These are phyloP conservation scores for Trichomonascaceae sp. DNA, from an alignment of 1,139 yeast genomes.

Conservation along the genomic window DNA sequence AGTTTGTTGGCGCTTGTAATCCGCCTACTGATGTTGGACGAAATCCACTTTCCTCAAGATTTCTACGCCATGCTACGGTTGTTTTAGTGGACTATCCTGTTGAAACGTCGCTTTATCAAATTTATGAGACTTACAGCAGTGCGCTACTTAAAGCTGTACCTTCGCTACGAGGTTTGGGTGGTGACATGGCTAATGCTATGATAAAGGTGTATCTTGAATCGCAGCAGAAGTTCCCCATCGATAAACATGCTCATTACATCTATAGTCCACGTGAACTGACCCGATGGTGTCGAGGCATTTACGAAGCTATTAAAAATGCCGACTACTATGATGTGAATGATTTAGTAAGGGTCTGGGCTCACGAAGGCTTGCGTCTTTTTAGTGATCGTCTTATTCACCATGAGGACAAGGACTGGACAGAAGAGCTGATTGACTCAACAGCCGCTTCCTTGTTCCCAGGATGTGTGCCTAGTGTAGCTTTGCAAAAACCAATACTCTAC, in stretches of 20 bases:
- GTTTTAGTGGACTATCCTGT: conserved; percentile 82
- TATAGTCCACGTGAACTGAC: conserved; percentile 91
- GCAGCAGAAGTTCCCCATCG: conserved; percentile 36
- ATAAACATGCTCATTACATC: conserved; percentile 52
- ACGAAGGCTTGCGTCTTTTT: conserved; percentile 74
- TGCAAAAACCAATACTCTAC: conserved; percentile 50
- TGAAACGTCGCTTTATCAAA: conserved; percentile 52
- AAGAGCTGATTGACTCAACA: conserved; percentile 37
- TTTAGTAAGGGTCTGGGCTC: conserved; percentile 66
- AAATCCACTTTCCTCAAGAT: conserved; percentile 50
- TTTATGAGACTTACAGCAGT: conserved; percentile 53
- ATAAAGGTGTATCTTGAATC: conserved; percentile 52
- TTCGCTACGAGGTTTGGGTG: conserved; percentile 48
- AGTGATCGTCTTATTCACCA: conserved; percentile 57
- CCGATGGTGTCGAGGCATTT: conserved; percentile 78
- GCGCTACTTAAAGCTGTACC: conserved; percentile 64
- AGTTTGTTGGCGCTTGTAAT: conserved; percentile 92
- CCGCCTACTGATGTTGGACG: conserved; percentile 84
- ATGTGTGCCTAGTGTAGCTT: conserved; percentile 35
- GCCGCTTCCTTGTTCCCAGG: conserved; percentile 45
- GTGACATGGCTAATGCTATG: conserved; percentile 59
- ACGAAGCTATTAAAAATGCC: conserved; percentile 45
- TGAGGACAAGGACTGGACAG: conserved; percentile 51
- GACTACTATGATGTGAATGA: conserved; percentile 37
- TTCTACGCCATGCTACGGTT: conserved; percentile 61